Percentiles rank a stretch among this genome's conserved stretches.
phyloP scores from a whole-genome alignment of 176 grass and related monocot genomes.

The Pontederia paniculata region DNA sequence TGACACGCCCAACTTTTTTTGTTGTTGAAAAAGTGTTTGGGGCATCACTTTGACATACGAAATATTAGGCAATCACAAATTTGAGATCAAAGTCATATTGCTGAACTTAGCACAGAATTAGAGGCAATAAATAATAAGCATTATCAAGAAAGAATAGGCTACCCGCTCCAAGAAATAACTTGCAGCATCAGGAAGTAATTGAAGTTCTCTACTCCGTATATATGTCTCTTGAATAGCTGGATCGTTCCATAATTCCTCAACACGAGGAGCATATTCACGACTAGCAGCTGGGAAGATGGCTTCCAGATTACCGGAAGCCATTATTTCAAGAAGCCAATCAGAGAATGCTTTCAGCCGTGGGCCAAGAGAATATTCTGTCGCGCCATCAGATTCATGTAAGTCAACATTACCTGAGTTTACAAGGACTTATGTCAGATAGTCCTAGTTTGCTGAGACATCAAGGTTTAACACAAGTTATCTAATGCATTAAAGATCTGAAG shows the following conservation, averaged over 20 bases:
- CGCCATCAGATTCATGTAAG: slow-evolving; percentile 22
- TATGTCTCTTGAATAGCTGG: slow-evolving; percentile 92
- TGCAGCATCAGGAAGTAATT: slow-evolving; percentile 43
- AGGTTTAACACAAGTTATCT: neutral
- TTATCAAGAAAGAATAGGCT: neutral
- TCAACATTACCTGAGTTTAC: slow-evolving; percentile 21
- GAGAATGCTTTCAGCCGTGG: slow-evolving; percentile 59
- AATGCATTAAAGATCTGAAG: neutral
- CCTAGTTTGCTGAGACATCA: neutral
- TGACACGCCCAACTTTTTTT: no score
- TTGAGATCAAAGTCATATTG: no score
- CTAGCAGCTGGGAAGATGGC: slow-evolving; percentile 75
- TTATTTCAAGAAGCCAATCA: slow-evolving; percentile 82
- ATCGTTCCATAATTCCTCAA: slow-evolving; percentile 94
- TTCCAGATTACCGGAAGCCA: slow-evolving; percentile 80
- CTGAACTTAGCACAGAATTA: neutral
- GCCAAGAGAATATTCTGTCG: slow-evolving; percentile 48
- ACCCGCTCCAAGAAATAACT: slow-evolving; percentile 91
- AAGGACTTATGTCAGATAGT: slow-evolving; percentile 4
- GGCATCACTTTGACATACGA: no score
- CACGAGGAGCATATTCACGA: slow-evolving; percentile 66
- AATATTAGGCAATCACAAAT: no score
- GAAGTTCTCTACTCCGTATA: slow-evolving; percentile 55
- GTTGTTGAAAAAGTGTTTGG: no score
- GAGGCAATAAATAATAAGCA: neutral